These are phyloP conservation scores for Diplogelasinospora grovesii DNA, from an alignment of 495 filamentous ascomycete species.

Conservation along the genomic window DNA sequence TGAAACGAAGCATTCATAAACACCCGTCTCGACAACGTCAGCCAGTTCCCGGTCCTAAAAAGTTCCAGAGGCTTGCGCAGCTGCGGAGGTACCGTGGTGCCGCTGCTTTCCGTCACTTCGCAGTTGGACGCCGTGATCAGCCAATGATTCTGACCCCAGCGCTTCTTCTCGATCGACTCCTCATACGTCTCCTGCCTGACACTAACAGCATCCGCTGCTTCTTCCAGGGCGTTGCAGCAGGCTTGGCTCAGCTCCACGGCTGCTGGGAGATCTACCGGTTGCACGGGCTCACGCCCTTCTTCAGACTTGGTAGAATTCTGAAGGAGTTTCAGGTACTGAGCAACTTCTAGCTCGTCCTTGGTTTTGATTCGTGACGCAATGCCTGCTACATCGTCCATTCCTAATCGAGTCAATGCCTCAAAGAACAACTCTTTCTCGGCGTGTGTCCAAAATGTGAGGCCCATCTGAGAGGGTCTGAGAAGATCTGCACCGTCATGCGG, in stretches of 20 bases:
- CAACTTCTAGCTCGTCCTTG: constrained; percentile 70
- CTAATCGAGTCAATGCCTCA: constrained; percentile 52
- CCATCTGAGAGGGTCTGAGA: constrained; percentile 51
- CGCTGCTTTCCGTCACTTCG: constrained; percentile 24
- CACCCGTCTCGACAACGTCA: constrained; percentile 55
- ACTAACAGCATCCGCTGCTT: constrained; percentile 55
- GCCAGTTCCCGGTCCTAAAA: constrained; percentile 53
- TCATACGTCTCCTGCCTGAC: constrained; percentile 52
- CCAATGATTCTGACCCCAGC: constrained; percentile 34
- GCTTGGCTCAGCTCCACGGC: constrained; percentile 66
- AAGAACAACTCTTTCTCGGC: constrained; percentile 69
- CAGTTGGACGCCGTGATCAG: constrained; percentile 15
- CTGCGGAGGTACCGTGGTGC: constrained; percentile 37
- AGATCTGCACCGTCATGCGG: constrained; percentile 14
- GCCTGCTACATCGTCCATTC: constrained; percentile 49
- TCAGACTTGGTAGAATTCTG: constrained; percentile 28
- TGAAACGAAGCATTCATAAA: constrained; percentile 71
- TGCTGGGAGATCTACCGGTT: constrained; percentile 52
- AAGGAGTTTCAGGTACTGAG: constrained; percentile 58
- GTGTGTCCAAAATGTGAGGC: constrained; percentile 59
- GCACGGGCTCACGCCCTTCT: constrained; percentile 7
- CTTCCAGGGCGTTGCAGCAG: constrained; percentile 59
- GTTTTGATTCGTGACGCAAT: constrained; percentile 60
- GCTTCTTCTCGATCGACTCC: constrained; percentile 43
- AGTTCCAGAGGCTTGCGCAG: constrained; percentile 40